A percentile compares a stretch with the other conserved stretches of the same genome.
phyloP scores from a whole-genome alignment of 2,329 filamentous ascomycete genomes.

The Furcasterigmium furcatum region DNA sequence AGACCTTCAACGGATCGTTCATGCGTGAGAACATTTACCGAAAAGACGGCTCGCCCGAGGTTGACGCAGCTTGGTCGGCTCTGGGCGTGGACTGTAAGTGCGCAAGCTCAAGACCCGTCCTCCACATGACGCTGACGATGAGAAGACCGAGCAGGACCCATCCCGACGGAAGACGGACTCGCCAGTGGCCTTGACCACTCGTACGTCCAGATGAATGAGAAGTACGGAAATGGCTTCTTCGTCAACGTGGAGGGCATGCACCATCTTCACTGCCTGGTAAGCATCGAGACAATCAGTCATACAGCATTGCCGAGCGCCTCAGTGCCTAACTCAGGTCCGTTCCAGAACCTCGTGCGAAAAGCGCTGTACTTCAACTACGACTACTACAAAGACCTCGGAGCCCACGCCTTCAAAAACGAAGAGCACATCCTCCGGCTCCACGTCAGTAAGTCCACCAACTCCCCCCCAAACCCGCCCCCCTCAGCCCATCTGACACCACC shows the following conservation, averaged over 20 bases:
- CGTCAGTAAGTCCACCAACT: conserved; percentile 43
- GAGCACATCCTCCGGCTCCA: conserved; percentile 52
- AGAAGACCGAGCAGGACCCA: conserved; percentile 41
- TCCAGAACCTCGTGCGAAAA: conserved; percentile 56
- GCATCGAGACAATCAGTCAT: too few relatives aligned
- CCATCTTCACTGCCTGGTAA: conserved; percentile 55
- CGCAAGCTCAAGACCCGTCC: background rate
- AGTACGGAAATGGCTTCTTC: conserved; percentile 56
- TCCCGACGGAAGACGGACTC: conserved; percentile 45
- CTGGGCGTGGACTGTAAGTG: conserved; percentile 40
- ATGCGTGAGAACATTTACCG: conserved; percentile 52
- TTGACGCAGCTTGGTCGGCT: conserved; percentile 53
- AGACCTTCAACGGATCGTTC: conserved; percentile 54
- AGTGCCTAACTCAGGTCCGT: too few relatives aligned
- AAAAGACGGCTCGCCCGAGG: conserved; percentile 43
- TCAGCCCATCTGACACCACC: background rate
- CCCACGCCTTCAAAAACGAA: conserved; percentile 53
- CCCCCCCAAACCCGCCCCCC: too few relatives aligned
- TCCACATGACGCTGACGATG: conserved; percentile 3
- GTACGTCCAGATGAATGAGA: conserved; percentile 51
- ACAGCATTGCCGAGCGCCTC: too few relatives aligned
- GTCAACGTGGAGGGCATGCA: conserved; percentile 56
- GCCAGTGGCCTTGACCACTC: conserved; percentile 46
- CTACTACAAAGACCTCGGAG: conserved; percentile 47
- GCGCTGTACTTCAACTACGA: conserved; percentile 56